Base-by-base conservation (phyloP, 495 filamentous ascomycete genomes). In the Venustampulla echinocandica region DNA sequence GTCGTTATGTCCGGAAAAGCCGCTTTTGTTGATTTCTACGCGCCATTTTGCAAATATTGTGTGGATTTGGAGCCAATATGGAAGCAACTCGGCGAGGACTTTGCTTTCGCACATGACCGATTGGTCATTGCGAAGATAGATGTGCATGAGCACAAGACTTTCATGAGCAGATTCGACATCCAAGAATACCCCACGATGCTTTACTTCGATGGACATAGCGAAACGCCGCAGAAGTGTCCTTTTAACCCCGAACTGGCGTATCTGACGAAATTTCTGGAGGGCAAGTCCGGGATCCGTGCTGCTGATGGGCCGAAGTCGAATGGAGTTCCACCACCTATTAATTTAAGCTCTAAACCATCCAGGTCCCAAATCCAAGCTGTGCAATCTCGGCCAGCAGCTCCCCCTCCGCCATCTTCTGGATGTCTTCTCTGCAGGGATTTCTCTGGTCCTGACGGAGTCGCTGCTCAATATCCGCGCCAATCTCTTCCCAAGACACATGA, bases 371-470 rank as follows among this genome's bases (percentile, higher is more conserved):
- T 70, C 39, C 63, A 65, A 34, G 68, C 65, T 20, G 56, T 52
- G 21, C 49, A 59, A n/a, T 57, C 57, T 42, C 66, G 57, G 36
- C 55, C 52, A 43, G 47, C 15, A 25, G 49, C 22, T 30, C 46
- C 33, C 40, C 39, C 52, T 38, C 61, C 40, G 55, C 56, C 44
- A 52, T 58, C 52, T 21, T 63, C 64, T 4, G 64, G 61, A 15
- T 98, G 92, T 56, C 70, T 96, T 34, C 65, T 74, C 28, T 96
- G 92, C 61, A 79, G 90, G 44, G 89, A 97, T 65, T 97, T 89
- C 60, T 85, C 85, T 5, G 82, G 58, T 4, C 81, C 87, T 5
- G 92, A 98, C 61, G 57, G 55, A 34, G 81, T 90, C 54, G 90
- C 87, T 2, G 76, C 85, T 17, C 84, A 74, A 46, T 85, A 86